A percentile compares a stretch with the other conserved stretches of the same genome.
Evolutionary conservation across 2,329 filamentous ascomycete genomes (phyloP).

Genomic region (Byssoonygena ceratinophila): DNA sequence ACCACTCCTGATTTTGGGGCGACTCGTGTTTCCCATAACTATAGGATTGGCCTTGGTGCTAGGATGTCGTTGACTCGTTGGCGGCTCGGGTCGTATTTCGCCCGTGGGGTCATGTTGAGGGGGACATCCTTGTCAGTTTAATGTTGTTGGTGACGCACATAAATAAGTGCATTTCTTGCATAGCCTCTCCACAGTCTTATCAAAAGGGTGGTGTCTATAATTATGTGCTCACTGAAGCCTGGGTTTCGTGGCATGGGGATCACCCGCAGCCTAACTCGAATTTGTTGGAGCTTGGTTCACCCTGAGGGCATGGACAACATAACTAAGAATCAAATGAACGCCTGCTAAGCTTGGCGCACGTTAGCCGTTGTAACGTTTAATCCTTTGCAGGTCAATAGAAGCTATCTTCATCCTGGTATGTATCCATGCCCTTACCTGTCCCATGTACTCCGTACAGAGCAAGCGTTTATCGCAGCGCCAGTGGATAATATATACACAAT

Average conservation of each 20-base stretch:
- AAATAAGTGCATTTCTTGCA: no score
- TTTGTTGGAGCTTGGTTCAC: not conserved
- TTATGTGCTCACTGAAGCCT: no score
- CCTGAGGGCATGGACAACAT: no score
- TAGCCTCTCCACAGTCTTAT: no score
- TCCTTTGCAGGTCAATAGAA: not conserved
- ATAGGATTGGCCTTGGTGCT: no score
- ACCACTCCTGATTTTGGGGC: not conserved
- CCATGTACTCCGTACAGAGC: no score
- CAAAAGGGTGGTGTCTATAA: no score
- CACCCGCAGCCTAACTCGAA: not conserved
- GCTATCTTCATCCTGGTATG: not conserved
- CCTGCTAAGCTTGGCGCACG: not conserved
- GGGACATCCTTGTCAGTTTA: not conserved
- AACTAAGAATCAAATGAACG: no score
- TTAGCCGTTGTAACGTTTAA: not conserved
- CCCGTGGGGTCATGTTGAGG: not conserved
- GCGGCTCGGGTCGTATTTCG: not conserved
- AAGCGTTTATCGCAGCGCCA: not conserved
- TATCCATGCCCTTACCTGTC: not conserved
- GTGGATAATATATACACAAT: not conserved
- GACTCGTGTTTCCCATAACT: not conserved
- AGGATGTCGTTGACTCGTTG: not conserved
- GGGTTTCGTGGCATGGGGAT: no score
- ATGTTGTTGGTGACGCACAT: no score